Conservation (phyloP, 805 yeast species). For the Barnettozyma botsteinii region DNA sequence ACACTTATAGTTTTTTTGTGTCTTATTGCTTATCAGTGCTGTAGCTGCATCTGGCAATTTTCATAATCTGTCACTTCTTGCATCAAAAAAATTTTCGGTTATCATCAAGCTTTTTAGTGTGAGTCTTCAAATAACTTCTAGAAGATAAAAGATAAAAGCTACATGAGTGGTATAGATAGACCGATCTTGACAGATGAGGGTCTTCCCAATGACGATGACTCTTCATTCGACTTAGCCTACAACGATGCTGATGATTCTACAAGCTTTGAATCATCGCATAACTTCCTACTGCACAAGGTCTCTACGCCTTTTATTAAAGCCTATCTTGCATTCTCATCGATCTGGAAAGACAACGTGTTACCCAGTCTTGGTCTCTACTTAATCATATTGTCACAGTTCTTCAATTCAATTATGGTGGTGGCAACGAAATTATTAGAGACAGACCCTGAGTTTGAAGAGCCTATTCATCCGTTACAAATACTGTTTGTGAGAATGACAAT, state of each 20-base stretch:
- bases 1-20: too few relatives aligned
- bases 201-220: conserved; percentile 9
- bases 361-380: conserved; percentile 47
- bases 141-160: background rate
- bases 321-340: background rate
- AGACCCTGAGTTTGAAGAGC: conserved; percentile 49
- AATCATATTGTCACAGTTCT: conserved; percentile 58
- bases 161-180: background rate
- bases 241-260: background rate
- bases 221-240: background rate
- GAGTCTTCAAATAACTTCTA: too few relatives aligned
- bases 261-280: background rate
- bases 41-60: too few relatives aligned
- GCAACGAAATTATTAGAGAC: conserved; percentile 71
- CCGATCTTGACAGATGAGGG: conserved; percentile 2
- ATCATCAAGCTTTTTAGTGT: too few relatives aligned
- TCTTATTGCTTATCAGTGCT: too few relatives aligned
- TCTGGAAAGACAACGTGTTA: conserved; percentile 7
- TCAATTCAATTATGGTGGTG: conserved; percentile 72
- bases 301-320: conserved; percentile 2
- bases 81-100: too few relatives aligned
- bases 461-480: conserved; percentile 75
- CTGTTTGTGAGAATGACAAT: conserved; percentile 70
- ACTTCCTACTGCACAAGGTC: background rate
- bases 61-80: too few relatives aligned